These are phyloP conservation scores for Sutorius eximius DNA, from an alignment of 1,284 basidiomycete genomes.

Conservation along the genomic window DNA sequence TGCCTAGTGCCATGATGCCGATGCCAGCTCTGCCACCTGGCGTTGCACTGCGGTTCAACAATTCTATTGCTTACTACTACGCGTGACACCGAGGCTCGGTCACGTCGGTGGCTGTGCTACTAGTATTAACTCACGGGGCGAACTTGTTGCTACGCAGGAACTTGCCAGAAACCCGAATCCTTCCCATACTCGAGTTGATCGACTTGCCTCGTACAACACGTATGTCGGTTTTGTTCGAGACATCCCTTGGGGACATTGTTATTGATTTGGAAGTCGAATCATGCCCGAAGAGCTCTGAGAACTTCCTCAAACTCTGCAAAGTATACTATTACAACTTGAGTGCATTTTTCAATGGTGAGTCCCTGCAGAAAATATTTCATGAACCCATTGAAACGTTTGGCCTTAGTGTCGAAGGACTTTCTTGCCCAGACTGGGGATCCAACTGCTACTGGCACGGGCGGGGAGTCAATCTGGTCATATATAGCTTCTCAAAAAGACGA, in stretches of 20 bases:
- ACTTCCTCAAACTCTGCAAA: conserved; percentile 97
- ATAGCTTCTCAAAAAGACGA: conserved; percentile 53
- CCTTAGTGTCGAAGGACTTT: conserved; percentile 88
- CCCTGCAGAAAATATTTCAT: conserved; percentile 4
- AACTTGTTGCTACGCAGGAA: too few species aligned
- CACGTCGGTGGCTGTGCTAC: background rate
- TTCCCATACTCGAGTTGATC: background rate
- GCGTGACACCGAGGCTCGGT: too few species aligned
- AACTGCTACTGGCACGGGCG: conserved; percentile 91
- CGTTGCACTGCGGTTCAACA: too few species aligned
- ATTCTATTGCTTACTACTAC: too few species aligned
- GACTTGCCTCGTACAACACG: background rate
- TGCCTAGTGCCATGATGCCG: too few species aligned
- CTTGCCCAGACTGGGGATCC: conserved; percentile 95
- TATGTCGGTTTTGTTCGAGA: conserved; percentile 97
- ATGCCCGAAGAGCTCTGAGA: conserved; percentile 89
- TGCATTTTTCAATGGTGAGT: conserved; percentile 93
- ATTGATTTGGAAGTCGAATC: conserved; percentile 92
- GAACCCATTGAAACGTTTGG: conserved; percentile 1
- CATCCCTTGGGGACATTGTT: conserved; percentile 92
- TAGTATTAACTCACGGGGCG: background rate
- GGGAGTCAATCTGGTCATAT: conserved; percentile 81
- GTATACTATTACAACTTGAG: conserved; percentile 95
- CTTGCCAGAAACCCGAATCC: background rate
- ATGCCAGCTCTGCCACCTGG: too few species aligned